Conservation (phyloP, 441 rosid species). For the Pelargonium cotyledonis region DNA sequence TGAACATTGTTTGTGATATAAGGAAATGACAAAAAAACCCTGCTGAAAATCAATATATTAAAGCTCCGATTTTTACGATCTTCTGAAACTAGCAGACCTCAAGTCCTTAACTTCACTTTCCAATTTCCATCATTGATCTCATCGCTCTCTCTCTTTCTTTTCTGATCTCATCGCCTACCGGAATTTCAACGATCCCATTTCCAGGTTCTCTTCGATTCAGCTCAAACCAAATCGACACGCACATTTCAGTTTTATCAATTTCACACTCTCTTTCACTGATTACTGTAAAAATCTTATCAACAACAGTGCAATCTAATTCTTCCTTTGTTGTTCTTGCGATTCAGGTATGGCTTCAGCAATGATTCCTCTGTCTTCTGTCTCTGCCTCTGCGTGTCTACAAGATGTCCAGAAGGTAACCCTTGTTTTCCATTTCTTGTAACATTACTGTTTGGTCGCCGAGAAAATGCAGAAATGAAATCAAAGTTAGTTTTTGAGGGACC, state of each 20-base stretch:
- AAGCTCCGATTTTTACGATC: neutral
- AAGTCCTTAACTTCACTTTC: neutral
- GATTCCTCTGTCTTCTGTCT: conserved; percentile 53
- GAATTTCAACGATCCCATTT: neutral
- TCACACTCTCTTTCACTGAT: neutral
- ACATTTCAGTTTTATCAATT: neutral
- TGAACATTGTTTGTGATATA: neutral
- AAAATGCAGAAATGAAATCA: neutral
- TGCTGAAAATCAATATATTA: neutral
- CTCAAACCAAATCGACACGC: neutral
- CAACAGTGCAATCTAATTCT: neutral
- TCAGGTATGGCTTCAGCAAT: conserved; percentile 55
- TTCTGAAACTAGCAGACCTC: neutral
- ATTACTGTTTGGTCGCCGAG: conserved; percentile 14
- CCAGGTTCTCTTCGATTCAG: conserved; percentile 4
- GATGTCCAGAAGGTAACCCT: conserved; percentile 47
- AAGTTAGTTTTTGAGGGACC: neutral
- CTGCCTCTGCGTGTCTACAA: conserved; percentile 39
- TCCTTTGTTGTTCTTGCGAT: conserved; percentile 6
- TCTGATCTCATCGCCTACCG: conserved; percentile 3
- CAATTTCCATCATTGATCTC: neutral
- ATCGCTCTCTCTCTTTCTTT: conserved; percentile 1
- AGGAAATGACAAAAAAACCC: neutral
- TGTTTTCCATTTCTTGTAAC: neutral
- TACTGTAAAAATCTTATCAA: neutral